phyloP scores from a whole-genome alignment of 768 basidiomycete species.

The Termitomyces sp. region DNA sequence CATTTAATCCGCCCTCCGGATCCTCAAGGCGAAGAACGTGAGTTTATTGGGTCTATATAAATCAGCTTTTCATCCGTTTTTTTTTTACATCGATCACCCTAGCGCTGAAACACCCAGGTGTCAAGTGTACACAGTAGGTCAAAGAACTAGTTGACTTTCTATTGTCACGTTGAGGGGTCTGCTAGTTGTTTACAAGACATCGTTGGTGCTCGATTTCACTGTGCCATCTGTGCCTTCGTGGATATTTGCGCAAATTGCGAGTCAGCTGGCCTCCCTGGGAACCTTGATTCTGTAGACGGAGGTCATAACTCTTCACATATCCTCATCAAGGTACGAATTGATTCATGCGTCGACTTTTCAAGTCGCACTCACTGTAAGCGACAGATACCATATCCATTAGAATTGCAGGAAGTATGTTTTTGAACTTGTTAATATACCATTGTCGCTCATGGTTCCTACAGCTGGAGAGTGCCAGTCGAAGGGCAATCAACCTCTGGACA shows the following conservation, averaged over 20 bases:
- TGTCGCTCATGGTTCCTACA: conserved; percentile 8
- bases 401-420: conserved; percentile 53
- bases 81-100: neutral
- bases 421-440: neutral
- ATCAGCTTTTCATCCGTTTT: neutral
- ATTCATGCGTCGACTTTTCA: neutral
- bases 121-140: conserved; percentile 83
- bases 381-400: conserved; percentile 86
- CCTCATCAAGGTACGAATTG: conserved; percentile 75
- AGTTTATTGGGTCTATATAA: conserved; percentile 16
- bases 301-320: conserved; percentile 86
- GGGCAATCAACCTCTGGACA: conserved; percentile 72
- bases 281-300: conserved; percentile 68
- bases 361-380: neutral
- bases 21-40: conserved; percentile 56
- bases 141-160: neutral
- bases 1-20: conserved; percentile 27
- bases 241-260: conserved; percentile 89
- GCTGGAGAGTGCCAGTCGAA: conserved; percentile 64
- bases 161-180: neutral
- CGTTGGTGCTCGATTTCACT: conserved; percentile 89
- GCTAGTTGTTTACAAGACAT: conserved; percentile 82
- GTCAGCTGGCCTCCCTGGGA: conserved; percentile 79
- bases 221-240: conserved; percentile 78
- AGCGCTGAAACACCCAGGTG: conserved; percentile 77